A percentile compares a stretch with the other conserved stretches of the same genome.
Conservation (phyloP, 768 basidiomycete genomes). For the Suillus subaureus region DNA sequence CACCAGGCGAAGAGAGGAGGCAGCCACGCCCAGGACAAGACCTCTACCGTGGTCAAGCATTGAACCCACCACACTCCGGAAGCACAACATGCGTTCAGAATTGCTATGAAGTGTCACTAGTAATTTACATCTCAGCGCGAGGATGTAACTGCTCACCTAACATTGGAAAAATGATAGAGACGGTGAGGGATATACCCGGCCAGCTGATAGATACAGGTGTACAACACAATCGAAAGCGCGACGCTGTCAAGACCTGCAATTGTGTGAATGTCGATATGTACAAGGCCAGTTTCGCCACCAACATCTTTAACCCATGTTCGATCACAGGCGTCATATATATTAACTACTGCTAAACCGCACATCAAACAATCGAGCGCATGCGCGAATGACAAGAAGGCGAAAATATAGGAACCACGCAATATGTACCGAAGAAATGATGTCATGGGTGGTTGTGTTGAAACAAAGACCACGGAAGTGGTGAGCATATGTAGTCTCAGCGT, state of each 20-base stretch:
- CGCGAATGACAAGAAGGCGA: too few species aligned
- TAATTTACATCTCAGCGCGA: background rate
- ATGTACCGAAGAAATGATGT: background rate
- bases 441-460: slow-evolving; percentile 2
- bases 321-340: slow-evolving; percentile 3
- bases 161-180: background rate
- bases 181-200: background rate
- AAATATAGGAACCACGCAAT: background rate
- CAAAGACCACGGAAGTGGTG: background rate
- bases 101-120: background rate
- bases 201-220: background rate
- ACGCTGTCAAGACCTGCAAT: background rate
- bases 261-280: background rate
- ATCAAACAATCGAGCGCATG: slow-evolving; percentile 2
- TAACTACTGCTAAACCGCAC: slow-evolving; percentile 2
- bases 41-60: background rate
- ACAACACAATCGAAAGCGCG: background rate
- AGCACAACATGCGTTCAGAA: background rate
- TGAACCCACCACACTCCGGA: background rate
- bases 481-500: background rate
- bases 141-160: background rate
- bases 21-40: background rate
- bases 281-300: background rate
- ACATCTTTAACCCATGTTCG: slow-evolving; percentile 6
- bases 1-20: background rate